Conservation (phyloP, 768 basidiomycete genomes). For the Boletus tylopilopsis region DNA sequence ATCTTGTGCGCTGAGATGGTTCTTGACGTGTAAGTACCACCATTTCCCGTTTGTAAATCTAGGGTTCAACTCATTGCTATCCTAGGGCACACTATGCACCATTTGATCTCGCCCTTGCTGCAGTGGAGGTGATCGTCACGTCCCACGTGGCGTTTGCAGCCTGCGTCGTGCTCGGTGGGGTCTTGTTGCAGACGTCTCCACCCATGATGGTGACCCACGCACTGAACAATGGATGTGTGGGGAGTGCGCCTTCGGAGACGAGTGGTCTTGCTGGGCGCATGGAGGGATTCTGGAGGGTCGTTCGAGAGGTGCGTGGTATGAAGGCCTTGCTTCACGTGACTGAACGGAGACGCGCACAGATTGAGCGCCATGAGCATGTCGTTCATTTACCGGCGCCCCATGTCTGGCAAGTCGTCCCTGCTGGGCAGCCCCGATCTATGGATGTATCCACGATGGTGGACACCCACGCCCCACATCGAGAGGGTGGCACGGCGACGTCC, state of each 20-base stretch:
- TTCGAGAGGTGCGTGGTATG: conserved; percentile 64
- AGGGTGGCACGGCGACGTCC: no score
- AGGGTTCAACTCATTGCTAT: neutral
- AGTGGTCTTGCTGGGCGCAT: conserved; percentile 54
- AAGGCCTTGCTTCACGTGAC: neutral
- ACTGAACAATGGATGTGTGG: conserved; percentile 7
- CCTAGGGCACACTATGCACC: conserved; percentile 53
- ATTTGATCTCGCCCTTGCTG: conserved; percentile 85
- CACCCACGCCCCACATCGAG: neutral
- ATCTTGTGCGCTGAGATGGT: conserved; percentile 52
- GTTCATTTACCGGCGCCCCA: conserved; percentile 81
- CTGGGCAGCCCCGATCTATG: conserved; percentile 22
- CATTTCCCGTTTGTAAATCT: neutral
- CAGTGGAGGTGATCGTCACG: conserved; percentile 70
- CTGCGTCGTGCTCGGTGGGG: conserved; percentile 76
- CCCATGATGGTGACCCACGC: conserved; percentile 24
- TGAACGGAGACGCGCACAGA: conserved; percentile 36
- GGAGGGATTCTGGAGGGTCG: conserved; percentile 74
- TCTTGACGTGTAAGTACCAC: conserved; percentile 53
- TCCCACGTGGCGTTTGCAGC: conserved; percentile 84
- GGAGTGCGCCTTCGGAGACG: neutral
- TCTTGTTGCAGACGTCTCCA: conserved; percentile 88
- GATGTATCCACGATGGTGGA: neutral
- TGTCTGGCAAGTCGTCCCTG: conserved; percentile 79
- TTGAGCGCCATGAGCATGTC: conserved; percentile 83